phyloP scores from a whole-genome alignment of 2,329 filamentous ascomycete species.

The Sporothrix humicola region DNA sequence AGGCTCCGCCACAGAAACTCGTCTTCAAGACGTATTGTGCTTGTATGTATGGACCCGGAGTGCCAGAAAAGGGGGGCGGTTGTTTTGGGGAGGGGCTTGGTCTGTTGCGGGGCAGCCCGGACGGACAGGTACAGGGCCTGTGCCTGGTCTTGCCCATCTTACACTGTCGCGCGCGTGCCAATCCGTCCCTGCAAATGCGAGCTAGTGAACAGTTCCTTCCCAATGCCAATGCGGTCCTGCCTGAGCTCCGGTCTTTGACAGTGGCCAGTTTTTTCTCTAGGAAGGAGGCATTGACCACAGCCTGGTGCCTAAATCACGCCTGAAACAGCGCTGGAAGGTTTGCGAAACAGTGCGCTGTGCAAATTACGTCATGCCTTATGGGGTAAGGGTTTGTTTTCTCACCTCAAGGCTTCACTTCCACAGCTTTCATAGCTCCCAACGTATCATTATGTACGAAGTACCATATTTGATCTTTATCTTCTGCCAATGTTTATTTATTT shows the following conservation, averaged over 20 bases:
- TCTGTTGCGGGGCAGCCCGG: constrained; percentile 41
- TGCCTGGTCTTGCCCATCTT: background rate
- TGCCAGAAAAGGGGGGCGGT: constrained; percentile 27
- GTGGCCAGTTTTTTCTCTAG: background rate
- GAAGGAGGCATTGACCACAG: constrained; percentile 23
- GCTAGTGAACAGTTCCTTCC: background rate
- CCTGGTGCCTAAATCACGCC: constrained; percentile 39
- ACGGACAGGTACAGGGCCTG: constrained; percentile 11
- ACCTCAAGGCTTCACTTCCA: background rate
- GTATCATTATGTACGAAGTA: background rate
- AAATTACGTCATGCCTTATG: constrained; percentile 19
- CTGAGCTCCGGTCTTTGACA: background rate
- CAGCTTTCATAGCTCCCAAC: background rate
- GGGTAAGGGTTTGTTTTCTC: background rate
- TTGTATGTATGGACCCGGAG: background rate
- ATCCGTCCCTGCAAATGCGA: background rate
- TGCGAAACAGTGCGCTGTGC: background rate
- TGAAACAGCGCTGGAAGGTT: constrained; percentile 38
- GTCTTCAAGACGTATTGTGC: background rate
- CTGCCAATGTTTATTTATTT: background rate
- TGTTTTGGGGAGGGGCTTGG: constrained; percentile 35
- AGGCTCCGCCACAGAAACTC: constrained; percentile 25
- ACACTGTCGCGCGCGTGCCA: background rate
- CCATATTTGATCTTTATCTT: background rate
- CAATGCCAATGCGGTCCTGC: background rate